A percentile compares a stretch with the other conserved stretches of the same genome.
These are phyloP conservation scores for Fraxinus angustifolia DNA, from an alignment of 305 asterid species.

Conservation along the genomic window DNA sequence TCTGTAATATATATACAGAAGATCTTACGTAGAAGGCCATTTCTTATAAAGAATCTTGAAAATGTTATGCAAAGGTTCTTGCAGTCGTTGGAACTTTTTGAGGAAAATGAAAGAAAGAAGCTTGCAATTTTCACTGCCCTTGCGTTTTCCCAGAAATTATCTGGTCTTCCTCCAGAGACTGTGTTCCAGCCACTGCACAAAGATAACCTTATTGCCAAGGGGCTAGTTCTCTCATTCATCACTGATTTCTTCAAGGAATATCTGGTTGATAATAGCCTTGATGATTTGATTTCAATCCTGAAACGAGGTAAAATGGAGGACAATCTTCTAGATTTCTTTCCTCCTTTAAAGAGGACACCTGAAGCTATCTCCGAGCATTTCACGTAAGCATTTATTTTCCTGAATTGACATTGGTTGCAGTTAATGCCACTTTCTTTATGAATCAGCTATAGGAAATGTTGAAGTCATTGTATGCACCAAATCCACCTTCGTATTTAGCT, in stretches of 20 bases:
- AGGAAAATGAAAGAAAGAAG: constrained; percentile 94
- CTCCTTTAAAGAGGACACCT: constrained; percentile 78
- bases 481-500: not conserved
- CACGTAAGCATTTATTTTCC: constrained; percentile 53
- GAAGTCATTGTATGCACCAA: not conserved
- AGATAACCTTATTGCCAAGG: constrained; percentile 94
- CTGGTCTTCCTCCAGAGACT: constrained; percentile 97
- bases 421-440: not conserved
- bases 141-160: constrained; percentile 95
- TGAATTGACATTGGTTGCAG: not conserved
- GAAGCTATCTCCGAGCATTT: constrained; percentile 94
- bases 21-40: constrained; percentile 82
- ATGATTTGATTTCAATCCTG: constrained; percentile 89
- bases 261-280: constrained; percentile 92
- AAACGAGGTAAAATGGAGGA: constrained; percentile 95
- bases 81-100: constrained; percentile 91
- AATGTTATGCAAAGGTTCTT: constrained; percentile 93
- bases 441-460: not conserved
- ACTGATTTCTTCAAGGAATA: constrained; percentile 95
- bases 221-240: constrained; percentile 89
- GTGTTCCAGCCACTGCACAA: constrained; percentile 96
- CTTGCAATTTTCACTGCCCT: constrained; percentile 97
- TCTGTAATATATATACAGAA: constrained; percentile 89
- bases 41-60: constrained; percentile 95
- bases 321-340: constrained; percentile 84